A percentile compares a stretch with the other conserved stretches of the same genome.
Evolutionary conservation across 768 basidiomycete species (phyloP).

Genomic region (Mycena galericulata): DNA sequence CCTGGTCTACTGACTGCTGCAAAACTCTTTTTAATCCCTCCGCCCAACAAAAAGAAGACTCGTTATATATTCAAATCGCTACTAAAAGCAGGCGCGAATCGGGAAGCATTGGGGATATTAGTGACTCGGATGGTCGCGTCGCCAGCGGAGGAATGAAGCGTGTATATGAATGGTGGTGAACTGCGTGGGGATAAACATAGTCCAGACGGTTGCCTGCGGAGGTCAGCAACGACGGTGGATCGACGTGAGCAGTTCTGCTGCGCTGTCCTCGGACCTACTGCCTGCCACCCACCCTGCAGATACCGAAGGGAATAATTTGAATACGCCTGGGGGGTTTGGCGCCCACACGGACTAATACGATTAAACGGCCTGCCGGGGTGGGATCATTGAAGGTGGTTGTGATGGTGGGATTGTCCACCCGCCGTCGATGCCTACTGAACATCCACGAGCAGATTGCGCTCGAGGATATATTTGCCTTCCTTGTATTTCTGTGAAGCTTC

Average conservation of each 20-base stretch:
- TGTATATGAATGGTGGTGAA: slow-evolving; percentile 10
- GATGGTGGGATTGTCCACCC: slow-evolving; percentile 28
- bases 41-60: neutral
- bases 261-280: slow-evolving; percentile 5
- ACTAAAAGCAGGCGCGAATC: neutral
- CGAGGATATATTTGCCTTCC: slow-evolving; percentile 98
- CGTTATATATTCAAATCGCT: slow-evolving; percentile 19
- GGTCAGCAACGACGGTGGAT: slow-evolving; percentile 20
- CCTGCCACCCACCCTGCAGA: slow-evolving; percentile 3
- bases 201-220: slow-evolving; percentile 15
- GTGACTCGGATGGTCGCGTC: slow-evolving; percentile 6
- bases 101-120: slow-evolving; percentile 17
- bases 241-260: neutral
- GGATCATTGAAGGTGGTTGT: slow-evolving; percentile 16
- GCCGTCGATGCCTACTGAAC: slow-evolving; percentile 67
- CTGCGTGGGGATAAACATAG: slow-evolving; percentile 21
- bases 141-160: slow-evolving; percentile 12
- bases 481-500: slow-evolving; percentile 96
- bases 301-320: slow-evolving; percentile 12
- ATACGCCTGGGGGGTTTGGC: slow-evolving; percentile 9
- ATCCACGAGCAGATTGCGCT: slow-evolving; percentile 89
- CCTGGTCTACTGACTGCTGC: too few species aligned
- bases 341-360: slow-evolving; percentile 25
- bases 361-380: slow-evolving; percentile 33
- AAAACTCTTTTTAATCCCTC: neutral